phyloP scores from a whole-genome alignment of 768 basidiomycete species.

The Atractiella rhizophila region DNA sequence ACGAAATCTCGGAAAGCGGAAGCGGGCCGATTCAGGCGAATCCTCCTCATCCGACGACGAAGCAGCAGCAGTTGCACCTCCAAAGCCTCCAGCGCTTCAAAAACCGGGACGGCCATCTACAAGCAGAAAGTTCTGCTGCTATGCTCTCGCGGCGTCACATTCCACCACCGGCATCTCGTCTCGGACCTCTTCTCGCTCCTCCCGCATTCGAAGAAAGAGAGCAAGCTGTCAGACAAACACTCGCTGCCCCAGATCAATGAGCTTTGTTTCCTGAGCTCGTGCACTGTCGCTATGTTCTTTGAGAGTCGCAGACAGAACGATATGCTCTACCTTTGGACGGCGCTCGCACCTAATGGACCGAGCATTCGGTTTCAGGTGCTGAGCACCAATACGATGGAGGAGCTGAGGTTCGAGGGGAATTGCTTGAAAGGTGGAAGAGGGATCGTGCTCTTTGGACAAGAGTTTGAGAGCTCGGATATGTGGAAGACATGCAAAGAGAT shows the following conservation, averaged over 20 bases:
- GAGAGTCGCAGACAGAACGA: constrained; percentile 74
- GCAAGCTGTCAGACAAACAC: constrained; percentile 90
- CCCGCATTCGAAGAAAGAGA: constrained; percentile 96
- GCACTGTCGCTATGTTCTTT: constrained; percentile 91
- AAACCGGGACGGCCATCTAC: constrained; percentile 25
- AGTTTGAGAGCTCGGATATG: constrained; percentile 69
- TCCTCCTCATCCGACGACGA: too few relatives aligned
- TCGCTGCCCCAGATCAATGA: constrained; percentile 79
- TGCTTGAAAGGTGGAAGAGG: constrained; percentile 88
- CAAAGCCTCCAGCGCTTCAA: background rate
- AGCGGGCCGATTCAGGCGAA: too few relatives aligned
- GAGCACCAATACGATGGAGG: constrained; percentile 98
- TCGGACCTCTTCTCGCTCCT: constrained; percentile 68
- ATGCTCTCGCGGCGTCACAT: constrained; percentile 77
- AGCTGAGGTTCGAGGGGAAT: constrained; percentile 97
- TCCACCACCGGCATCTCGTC: constrained; percentile 93
- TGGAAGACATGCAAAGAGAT: constrained; percentile 67
- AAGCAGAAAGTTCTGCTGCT: constrained; percentile 85
- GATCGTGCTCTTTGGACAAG: constrained; percentile 68
- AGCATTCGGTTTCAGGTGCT: constrained; percentile 94
- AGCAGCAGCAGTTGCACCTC: too few relatives aligned
- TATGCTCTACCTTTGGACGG: constrained; percentile 87
- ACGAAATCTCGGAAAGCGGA: too few relatives aligned
- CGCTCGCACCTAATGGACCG: constrained; percentile 90
- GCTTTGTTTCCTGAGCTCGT: constrained; percentile 86